A percentile compares a stretch with the other conserved stretches of the same genome.
These are phyloP conservation scores for Kondoa subrosea DNA, from an alignment of 768 basidiomycete species.

Conservation along the genomic window DNA sequence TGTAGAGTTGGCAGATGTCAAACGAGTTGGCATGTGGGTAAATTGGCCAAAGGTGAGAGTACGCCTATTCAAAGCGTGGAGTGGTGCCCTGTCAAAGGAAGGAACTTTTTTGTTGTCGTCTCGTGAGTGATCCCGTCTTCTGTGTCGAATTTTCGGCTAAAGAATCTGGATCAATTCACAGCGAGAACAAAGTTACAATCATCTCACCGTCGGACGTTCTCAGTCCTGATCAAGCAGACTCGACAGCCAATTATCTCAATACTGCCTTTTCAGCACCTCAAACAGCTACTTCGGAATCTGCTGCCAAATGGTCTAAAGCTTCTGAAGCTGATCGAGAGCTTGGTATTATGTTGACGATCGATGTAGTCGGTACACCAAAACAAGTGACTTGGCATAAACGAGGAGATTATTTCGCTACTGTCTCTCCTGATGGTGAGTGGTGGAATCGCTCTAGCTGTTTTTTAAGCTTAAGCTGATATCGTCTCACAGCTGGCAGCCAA, in stretches of 20 bases:
- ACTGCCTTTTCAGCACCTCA: slow-evolving; percentile 48
- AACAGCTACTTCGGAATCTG: slow-evolving; percentile 13
- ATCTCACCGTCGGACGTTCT: slow-evolving; percentile 65
- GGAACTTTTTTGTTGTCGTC: slow-evolving; percentile 25
- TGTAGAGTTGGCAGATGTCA: slow-evolving; percentile 72
- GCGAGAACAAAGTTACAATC: slow-evolving; percentile 64
- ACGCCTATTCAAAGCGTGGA: slow-evolving; percentile 54
- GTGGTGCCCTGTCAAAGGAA: slow-evolving; percentile 63
- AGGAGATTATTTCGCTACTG: slow-evolving; percentile 88
- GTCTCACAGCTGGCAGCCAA: slow-evolving; percentile 44
- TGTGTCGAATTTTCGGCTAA: not conserved
- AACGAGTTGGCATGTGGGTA: slow-evolving; percentile 49
- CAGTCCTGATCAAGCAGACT: slow-evolving; percentile 39
- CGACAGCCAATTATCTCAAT: slow-evolving; percentile 48
- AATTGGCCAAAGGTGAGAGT: slow-evolving; percentile 44
- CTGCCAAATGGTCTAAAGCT: slow-evolving; percentile 33
- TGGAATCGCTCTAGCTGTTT: not conserved
- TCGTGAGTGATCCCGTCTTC: slow-evolving; percentile 16
- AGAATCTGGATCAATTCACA: slow-evolving; percentile 29
- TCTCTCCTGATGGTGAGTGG: slow-evolving; percentile 41
- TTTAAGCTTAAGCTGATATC: not conserved
- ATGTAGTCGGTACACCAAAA: slow-evolving; percentile 41
- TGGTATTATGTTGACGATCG: slow-evolving; percentile 35
- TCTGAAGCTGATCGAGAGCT: slow-evolving; percentile 31
- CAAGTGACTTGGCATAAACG: slow-evolving; percentile 82